Percentiles rank a stretch among this genome's conserved stretches.
phyloP scores from a whole-genome alignment of 2,329 filamentous ascomycete species.

The Bimuria novae-zelandiae region DNA sequence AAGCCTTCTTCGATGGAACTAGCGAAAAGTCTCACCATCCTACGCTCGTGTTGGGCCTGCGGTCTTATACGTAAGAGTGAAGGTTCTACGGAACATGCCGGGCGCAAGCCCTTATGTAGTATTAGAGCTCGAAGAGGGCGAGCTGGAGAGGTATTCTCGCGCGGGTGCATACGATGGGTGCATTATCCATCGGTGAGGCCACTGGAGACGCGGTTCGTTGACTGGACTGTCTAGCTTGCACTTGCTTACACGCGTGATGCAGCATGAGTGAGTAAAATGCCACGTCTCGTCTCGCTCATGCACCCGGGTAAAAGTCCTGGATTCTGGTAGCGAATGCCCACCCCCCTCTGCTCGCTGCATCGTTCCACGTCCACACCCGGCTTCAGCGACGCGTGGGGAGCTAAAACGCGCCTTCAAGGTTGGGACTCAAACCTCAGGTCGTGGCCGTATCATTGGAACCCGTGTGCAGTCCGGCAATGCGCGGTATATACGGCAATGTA shows the following conservation, averaged over 20 bases:
- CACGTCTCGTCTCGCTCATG: neutral
- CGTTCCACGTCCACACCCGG: neutral
- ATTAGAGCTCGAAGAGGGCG: no score
- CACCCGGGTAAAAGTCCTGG: slow-evolving; percentile 5
- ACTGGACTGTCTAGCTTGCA: neutral
- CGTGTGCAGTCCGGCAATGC: no score
- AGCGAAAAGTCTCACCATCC: neutral
- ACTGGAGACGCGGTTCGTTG: no score
- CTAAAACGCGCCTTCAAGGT: neutral
- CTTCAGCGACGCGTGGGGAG: no score
- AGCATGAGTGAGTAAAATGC: neutral
- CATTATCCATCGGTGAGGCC: no score
- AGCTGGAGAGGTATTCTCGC: no score
- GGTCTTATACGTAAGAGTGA: neutral
- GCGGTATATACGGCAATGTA: neutral
- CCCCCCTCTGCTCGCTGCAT: no score
- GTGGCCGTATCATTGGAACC: neutral
- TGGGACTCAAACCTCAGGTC: slow-evolving; percentile 1
- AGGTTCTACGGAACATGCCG: neutral
- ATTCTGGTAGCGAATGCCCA: slow-evolving; percentile 3
- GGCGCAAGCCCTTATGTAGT: no score
- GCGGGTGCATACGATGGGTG: neutral
- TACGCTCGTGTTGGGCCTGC: neutral
- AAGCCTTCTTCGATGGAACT: slow-evolving; percentile 1
- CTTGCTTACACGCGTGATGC: neutral